These are phyloP conservation scores for Plasmodium coatneyi DNA, from an alignment of 169 alveolate genomes.

Conservation along the genomic window DNA sequence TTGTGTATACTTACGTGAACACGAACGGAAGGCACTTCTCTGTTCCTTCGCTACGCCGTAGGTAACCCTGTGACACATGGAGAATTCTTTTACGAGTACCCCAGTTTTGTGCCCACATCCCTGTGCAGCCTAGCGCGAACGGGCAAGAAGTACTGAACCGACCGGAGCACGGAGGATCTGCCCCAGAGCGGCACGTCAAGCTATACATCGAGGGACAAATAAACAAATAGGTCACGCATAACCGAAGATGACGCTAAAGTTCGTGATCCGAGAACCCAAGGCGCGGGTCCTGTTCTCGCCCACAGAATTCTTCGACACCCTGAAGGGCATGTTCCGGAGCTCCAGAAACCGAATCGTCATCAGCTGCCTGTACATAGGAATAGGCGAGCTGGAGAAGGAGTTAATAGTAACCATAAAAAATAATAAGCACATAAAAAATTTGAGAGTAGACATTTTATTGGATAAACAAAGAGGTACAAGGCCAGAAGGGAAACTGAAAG, in stretches of 20 bases:
- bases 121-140: background rate
- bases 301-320: conserved; percentile 76
- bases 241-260: conserved; percentile 76
- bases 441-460: conserved; percentile 78
- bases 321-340: conserved; percentile 70
- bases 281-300: conserved; percentile 78
- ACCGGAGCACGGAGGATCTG: background rate
- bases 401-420: conserved; percentile 70
- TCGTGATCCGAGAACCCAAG: conserved; percentile 74
- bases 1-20: background rate
- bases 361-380: conserved; percentile 83
- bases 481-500: conserved; percentile 69
- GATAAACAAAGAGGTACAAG: conserved; percentile 80
- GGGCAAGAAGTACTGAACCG: background rate
- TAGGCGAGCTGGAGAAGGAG: conserved; percentile 80
- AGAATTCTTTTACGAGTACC: background rate
- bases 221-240: conserved; percentile 1
- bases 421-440: conserved; percentile 68
- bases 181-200: background rate
- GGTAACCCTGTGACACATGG: background rate
- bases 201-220: background rate
- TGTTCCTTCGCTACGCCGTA: background rate
- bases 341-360: conserved; percentile 79
- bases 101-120: background rate
- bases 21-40: background rate